Evolutionary conservation across 192 early-diverging fungal genomes (phyloP).

Genomic region (Linnemannia zychae): DNA sequence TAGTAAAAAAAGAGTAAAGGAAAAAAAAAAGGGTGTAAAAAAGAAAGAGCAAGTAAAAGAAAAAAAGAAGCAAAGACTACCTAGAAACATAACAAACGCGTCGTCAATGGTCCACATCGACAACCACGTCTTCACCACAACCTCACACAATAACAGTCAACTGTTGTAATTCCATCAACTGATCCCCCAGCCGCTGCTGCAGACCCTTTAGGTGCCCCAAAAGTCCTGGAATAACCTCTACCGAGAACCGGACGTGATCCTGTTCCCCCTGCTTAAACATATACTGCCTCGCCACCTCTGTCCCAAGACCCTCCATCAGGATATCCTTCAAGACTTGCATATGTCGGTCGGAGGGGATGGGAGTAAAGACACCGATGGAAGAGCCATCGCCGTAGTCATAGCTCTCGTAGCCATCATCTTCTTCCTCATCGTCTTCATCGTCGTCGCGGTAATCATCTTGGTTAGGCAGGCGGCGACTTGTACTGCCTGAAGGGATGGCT

Average conservation of each 20-base stretch:
- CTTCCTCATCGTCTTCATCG: constrained; percentile 21
- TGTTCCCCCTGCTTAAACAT: constrained; percentile 53
- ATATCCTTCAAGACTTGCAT: constrained; percentile 58
- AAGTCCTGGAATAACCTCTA: constrained; percentile 57
- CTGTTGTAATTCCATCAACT: constrained; percentile 46
- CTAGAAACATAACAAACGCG: background rate
- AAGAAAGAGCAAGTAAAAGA: background rate
- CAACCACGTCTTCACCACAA: background rate
- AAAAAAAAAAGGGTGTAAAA: background rate
- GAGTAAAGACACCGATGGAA: constrained; percentile 37
- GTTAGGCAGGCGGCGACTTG: background rate
- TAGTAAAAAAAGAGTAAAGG: constrained; percentile 6
- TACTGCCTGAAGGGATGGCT: constrained; percentile 1
- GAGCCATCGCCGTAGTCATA: constrained; percentile 20
- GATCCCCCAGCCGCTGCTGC: constrained; percentile 40
- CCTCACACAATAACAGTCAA: constrained; percentile 36
- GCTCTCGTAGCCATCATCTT: constrained; percentile 42
- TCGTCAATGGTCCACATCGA: background rate
- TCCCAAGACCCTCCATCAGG: constrained; percentile 47
- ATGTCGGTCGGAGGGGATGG: constrained; percentile 58
- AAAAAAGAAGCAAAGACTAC: background rate
- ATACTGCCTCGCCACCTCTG: constrained; percentile 44
- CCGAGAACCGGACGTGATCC: constrained; percentile 55
- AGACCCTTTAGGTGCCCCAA: constrained; percentile 55
- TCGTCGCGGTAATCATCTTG: background rate